A percentile compares a stretch with the other conserved stretches of the same genome.
Conservation (phyloP, 345 rosid genomes). For the Anastatica hierochuntica region DNA sequence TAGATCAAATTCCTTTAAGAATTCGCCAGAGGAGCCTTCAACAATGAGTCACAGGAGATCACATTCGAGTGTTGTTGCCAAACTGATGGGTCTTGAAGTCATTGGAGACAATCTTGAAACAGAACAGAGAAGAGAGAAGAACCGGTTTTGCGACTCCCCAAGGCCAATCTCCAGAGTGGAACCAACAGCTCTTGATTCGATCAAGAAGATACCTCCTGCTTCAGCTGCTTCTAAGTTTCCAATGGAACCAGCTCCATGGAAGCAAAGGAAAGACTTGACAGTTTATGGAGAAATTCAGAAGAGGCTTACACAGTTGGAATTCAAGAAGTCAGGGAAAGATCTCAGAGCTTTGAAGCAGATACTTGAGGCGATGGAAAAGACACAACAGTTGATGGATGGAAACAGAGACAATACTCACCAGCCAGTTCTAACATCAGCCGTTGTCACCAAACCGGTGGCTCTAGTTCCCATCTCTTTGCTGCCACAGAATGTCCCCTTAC, state of each 20-base stretch:
- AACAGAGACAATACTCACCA: slow-evolving; percentile 21
- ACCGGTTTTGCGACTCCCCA: slow-evolving; percentile 34
- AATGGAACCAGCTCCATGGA: slow-evolving; percentile 57
- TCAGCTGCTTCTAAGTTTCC: slow-evolving; percentile 30
- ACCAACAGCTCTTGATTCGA: slow-evolving; percentile 28
- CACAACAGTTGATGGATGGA: slow-evolving; percentile 31
- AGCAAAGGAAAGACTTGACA: slow-evolving; percentile 41
- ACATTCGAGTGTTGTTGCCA: slow-evolving; percentile 66
- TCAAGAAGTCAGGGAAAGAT: slow-evolving; percentile 68
- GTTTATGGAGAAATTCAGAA: slow-evolving; percentile 85
- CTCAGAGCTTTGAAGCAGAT: slow-evolving; percentile 79
- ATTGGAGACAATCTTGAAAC: slow-evolving; percentile 31
- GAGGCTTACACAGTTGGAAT: slow-evolving; percentile 61
- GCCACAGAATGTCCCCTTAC: slow-evolving; percentile 21
- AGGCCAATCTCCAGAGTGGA: slow-evolving; percentile 31
- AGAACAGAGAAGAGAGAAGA: slow-evolving; percentile 31
- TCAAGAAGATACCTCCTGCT: slow-evolving; percentile 29
- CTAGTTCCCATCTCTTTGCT: slow-evolving; percentile 24
- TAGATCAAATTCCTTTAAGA: slow-evolving; percentile 40
- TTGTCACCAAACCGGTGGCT: slow-evolving; percentile 28
- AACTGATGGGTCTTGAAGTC: slow-evolving; percentile 82
- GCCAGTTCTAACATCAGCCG: slow-evolving; percentile 33
- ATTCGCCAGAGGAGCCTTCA: slow-evolving; percentile 36
- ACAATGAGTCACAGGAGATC: slow-evolving; percentile 33
- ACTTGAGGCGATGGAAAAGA: slow-evolving; percentile 76